Percentiles rank a stretch among this genome's conserved stretches.
These are phyloP conservation scores for Paramecium pentaurelia DNA, from an alignment of 73 alveolate genomes.

Conservation along the genomic window DNA sequence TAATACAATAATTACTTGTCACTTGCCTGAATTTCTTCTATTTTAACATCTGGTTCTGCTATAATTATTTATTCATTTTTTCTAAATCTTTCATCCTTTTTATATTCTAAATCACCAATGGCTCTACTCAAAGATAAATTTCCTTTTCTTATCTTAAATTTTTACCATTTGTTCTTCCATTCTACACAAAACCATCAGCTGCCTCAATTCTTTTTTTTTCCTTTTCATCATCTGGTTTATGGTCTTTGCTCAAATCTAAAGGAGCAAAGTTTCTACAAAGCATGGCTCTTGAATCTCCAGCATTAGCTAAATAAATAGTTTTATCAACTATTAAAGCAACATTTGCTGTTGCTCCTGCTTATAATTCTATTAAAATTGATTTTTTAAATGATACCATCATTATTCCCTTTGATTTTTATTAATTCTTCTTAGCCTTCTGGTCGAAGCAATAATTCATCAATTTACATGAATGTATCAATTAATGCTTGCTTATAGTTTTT, in stretches of 20 bases:
- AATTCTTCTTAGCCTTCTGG: constrained; percentile 63
- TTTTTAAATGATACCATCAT: not conserved
- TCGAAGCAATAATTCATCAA: constrained; percentile 72
- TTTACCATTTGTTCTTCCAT: constrained; percentile 78
- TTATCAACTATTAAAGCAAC: constrained; percentile 65
- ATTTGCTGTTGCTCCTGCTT: constrained; percentile 80
- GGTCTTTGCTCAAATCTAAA: constrained; percentile 78
- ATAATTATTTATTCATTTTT: constrained; percentile 28
- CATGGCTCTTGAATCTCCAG: constrained; percentile 93
- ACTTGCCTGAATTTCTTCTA: not conserved
- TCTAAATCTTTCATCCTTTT: constrained; percentile 23
- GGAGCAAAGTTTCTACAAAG: constrained; percentile 72
- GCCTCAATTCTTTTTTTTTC: constrained; percentile 81
- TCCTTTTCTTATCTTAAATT: constrained; percentile 84
- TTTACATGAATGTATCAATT: constrained; percentile 74
- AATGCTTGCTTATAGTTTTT: constrained; percentile 76
- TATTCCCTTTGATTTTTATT: not conserved
- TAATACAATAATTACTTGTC: constrained; percentile 67
- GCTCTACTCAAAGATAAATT: constrained; percentile 81
- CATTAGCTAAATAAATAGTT: constrained; percentile 75
- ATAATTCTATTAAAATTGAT: not conserved
- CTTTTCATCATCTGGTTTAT: constrained; percentile 87
- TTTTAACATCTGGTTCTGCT: constrained; percentile 54
- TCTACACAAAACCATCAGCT: constrained; percentile 85
- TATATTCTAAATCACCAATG: constrained; percentile 92